A percentile compares a stretch with the other conserved stretches of the same genome.
These are phyloP conservation scores for Cardiospermum halicacabum DNA, from an alignment of 345 rosid genomes.

Conservation along the genomic window DNA sequence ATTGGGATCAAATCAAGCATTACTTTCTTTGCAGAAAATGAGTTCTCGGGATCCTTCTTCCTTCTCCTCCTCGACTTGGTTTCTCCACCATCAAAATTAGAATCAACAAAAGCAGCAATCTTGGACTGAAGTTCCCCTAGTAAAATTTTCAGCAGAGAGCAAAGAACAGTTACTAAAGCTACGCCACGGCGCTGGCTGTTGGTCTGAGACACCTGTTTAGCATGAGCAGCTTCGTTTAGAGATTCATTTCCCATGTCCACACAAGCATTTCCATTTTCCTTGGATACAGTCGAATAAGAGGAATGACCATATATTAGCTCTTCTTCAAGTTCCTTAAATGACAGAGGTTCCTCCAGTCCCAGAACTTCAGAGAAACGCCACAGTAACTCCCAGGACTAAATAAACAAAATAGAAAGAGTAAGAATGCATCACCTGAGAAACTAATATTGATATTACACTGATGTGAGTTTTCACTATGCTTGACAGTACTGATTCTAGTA, in stretches of 20 bases:
- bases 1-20: conserved; percentile 34
- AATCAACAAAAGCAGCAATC: conserved; percentile 21
- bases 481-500: conserved; percentile 17
- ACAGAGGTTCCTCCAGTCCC: conserved; percentile 25
- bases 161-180: conserved; percentile 20
- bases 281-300: conserved; percentile 8
- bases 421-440: conserved; percentile 6
- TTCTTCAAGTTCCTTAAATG: conserved; percentile 28
- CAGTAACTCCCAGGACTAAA: conserved; percentile 36
- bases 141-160: conserved; percentile 30
- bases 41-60: conserved; percentile 24
- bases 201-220: conserved; percentile 8
- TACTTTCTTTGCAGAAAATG: conserved; percentile 19
- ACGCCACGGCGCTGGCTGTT: conserved; percentile 5
- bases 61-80: conserved; percentile 29
- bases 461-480: conserved; percentile 4
- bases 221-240: conserved; percentile 6
- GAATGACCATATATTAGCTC: conserved; percentile 24
- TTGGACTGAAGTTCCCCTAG: conserved; percentile 26
- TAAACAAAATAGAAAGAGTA: conserved; percentile 7
- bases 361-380: conserved; percentile 36
- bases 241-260: conserved; percentile 15
- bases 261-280: conserved; percentile 5
- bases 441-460: not conserved
- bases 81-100: conserved; percentile 26